Percentiles rank a stretch among this genome's conserved stretches.
Evolutionary conservation across 2,329 filamentous ascomycete genomes (phyloP).

Genomic region (Colletotrichum ledebouriae): DNA sequence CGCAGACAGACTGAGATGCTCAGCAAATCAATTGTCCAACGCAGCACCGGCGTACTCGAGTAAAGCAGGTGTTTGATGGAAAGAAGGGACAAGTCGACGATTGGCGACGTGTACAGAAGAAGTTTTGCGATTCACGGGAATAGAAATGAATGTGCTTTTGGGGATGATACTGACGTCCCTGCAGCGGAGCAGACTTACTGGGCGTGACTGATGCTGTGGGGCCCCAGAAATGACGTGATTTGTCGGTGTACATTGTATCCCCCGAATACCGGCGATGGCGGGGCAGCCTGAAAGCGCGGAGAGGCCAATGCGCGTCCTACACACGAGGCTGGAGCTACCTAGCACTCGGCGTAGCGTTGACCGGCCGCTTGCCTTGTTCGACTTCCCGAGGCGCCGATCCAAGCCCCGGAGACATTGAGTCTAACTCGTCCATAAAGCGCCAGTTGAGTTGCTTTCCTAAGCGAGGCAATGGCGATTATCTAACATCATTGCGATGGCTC

Average conservation of each 20-base stretch:
- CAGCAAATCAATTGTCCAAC: conserved; percentile 41
- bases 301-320: conserved; percentile 8
- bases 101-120: conserved; percentile 17
- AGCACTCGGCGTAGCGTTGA: no score
- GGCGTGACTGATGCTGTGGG: conserved; percentile 25
- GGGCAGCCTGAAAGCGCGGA: conserved; percentile 13
- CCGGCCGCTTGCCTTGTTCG: not conserved
- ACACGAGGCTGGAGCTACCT: no score
- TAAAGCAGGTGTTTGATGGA: conserved; percentile 31
- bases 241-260: conserved; percentile 27
- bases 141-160: conserved; percentile 38
- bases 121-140: conserved; percentile 20
- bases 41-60: conserved; percentile 45
- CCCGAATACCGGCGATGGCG: conserved; percentile 40
- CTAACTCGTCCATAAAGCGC: no score
- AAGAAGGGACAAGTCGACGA: not conserved
- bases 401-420: not conserved
- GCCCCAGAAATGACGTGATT: conserved; percentile 41
- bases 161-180: conserved; percentile 15
- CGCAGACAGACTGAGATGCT: conserved; percentile 43
- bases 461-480: no score
- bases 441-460: no score
- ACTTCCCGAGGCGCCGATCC: conserved; percentile 7
- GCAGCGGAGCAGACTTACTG: conserved; percentile 1
- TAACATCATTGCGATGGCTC: not conserved